Base-by-base conservation (phyloP, 805 yeast species). In the Torulaspora quercuum region DNA sequence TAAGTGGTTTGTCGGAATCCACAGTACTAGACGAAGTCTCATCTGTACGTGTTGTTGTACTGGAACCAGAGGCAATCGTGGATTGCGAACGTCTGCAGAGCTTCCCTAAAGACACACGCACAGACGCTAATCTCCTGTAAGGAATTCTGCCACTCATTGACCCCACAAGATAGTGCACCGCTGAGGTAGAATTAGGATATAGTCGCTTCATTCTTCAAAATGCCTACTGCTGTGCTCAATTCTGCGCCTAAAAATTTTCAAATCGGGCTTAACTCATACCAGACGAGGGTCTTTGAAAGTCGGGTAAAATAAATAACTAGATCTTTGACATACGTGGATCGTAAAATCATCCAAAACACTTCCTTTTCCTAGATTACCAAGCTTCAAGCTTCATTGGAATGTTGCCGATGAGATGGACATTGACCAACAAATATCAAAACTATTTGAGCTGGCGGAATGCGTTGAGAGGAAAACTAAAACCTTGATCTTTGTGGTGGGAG, bases 401-500 rank as follows among this genome's bases (percentile, higher is more conserved):
- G 17, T 18, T 14, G n/a, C 16, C 14, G 9, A 32, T 32, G 35
- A 32, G n/a, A 30, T 30, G 34, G 9, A 15, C 14, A 29, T 34
- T 19, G 42, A 39, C 13, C 16, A 39, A 4, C 34, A 27, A 9
- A 19, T 39, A 25, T 20, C 19, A 14, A 31, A 19, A 10, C 25
- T 52, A 16, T 24, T 50, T 6, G 23, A 20, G 8, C 41, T 29
- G 7, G 34, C 29, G 12, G 34, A 33, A 18, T 12, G 31, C 18
- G 28, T 25, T 18, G 11, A 25, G 8, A 17, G 37, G 35, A 22
- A 40, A 17, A 24, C 33, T 29, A 17, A 39, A 23, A 46, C 48
- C 1, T 31, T 57, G 27, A 47, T 57, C n/a, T 52, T 58, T 38
- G 55, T 49, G 1, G 35, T 58, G 16, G 60, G 60, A 7, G 49